These are phyloP conservation scores for Aspergillus asperescens DNA, from an alignment of 495 filamentous ascomycete species.

Conservation along the genomic window DNA sequence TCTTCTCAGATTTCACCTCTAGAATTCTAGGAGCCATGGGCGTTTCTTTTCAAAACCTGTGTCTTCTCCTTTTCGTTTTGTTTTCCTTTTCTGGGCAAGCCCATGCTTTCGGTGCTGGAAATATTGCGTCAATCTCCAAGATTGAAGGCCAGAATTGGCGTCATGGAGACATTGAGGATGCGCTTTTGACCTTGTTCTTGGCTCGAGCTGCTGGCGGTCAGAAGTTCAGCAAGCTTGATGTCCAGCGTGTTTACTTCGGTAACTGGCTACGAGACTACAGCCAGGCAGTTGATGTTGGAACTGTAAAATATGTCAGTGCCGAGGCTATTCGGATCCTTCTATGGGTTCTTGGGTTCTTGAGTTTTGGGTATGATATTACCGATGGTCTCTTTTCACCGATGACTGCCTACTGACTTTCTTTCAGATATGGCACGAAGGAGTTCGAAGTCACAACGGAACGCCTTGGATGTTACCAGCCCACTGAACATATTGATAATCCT, in stretches of 20 bases:
- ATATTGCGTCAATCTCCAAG: slow-evolving; percentile 70
- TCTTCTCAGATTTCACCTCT: background rate
- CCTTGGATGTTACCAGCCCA: slow-evolving; percentile 81
- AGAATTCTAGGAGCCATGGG: slow-evolving; percentile 17
- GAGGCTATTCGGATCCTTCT: slow-evolving; percentile 84
- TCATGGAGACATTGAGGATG: slow-evolving; percentile 88
- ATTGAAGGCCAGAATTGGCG: slow-evolving; percentile 87
- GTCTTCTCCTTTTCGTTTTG: slow-evolving; percentile 46
- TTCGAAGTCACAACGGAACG: slow-evolving; percentile 88
- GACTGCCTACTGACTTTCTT: background rate
- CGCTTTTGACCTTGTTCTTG: slow-evolving; percentile 68
- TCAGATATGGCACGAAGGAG: slow-evolving; percentile 76
- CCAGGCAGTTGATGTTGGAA: slow-evolving; percentile 68
- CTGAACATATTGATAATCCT: slow-evolving; percentile 86
- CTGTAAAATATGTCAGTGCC: slow-evolving; percentile 79
- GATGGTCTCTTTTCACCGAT: background rate
- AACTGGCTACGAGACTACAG: slow-evolving; percentile 86
- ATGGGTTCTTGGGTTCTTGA: slow-evolving; percentile 57
- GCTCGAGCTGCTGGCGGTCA: slow-evolving; percentile 71
- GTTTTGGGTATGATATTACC: slow-evolving; percentile 35
- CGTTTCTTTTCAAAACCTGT: slow-evolving; percentile 25
- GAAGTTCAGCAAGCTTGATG: slow-evolving; percentile 82
- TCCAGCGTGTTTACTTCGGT: slow-evolving; percentile 81
- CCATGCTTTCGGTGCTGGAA: slow-evolving; percentile 81
- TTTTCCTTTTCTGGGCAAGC: slow-evolving; percentile 59